Percentiles rank a stretch among this genome's conserved stretches.
Evolutionary conservation across 495 filamentous ascomycete species (phyloP).

Genomic region (Aspergillus conjunctus): DNA sequence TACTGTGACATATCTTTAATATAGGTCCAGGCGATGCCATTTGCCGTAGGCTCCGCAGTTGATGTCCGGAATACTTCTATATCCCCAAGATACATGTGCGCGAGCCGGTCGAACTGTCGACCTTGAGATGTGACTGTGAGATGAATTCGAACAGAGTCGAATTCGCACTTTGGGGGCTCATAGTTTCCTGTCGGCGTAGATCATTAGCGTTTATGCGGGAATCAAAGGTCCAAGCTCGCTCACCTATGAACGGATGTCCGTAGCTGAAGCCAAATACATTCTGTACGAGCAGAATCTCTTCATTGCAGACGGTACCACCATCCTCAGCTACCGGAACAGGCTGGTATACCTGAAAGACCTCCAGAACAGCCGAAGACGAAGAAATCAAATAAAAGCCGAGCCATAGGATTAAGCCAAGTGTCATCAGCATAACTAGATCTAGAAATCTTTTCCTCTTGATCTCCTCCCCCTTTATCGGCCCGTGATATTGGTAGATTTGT

Average conservation of each 20-base stretch:
- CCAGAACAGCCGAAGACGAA: constrained; percentile 35
- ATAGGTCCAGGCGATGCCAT: constrained; percentile 76
- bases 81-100: constrained; percentile 77
- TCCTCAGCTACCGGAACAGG: constrained; percentile 53
- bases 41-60: constrained; percentile 75
- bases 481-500: background rate
- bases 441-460: background rate
- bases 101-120: constrained; percentile 78
- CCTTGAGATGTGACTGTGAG: constrained; percentile 76
- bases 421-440: constrained; percentile 10
- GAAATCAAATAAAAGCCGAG: constrained; percentile 7
- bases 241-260: constrained; percentile 75
- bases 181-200: constrained; percentile 56
- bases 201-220: background rate
- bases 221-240: constrained; percentile 23
- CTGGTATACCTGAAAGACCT: constrained; percentile 70
- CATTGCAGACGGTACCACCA: constrained; percentile 50
- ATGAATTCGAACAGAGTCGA: constrained; percentile 80
- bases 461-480: background rate
- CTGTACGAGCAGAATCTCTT: constrained; percentile 60
- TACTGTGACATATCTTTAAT: constrained; percentile 83
- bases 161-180: constrained; percentile 67
- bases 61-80: constrained; percentile 84
- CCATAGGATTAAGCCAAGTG: constrained; percentile 8
- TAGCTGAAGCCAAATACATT: constrained; percentile 80